Conservation (phyloP, 148 eudicot species). For the Agrostemma githago region DNA sequence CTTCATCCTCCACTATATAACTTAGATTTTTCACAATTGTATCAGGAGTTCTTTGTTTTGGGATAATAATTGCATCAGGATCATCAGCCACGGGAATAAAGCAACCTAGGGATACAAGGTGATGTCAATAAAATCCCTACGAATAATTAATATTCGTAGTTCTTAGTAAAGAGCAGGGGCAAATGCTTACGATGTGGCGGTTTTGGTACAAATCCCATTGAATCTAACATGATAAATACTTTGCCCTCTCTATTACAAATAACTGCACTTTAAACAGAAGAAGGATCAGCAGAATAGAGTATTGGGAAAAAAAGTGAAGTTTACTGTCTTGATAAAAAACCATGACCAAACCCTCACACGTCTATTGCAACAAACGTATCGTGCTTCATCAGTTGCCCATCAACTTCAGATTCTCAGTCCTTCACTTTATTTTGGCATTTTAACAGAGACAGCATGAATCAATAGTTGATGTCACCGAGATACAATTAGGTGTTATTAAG, state of each 20-base stretch:
- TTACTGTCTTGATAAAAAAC: not conserved
- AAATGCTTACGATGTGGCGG: slow-evolving; percentile 77
- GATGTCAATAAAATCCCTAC: slow-evolving; percentile 11
- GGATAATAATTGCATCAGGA: slow-evolving; percentile 60
- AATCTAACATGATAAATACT: slow-evolving; percentile 62
- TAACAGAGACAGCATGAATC: not conserved
- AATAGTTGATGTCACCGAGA: not conserved
- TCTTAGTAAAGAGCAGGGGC: not conserved
- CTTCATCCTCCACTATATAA: slow-evolving; percentile 60
- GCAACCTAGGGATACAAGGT: slow-evolving; percentile 52
- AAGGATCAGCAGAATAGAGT: slow-evolving; percentile 21
- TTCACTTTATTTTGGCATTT: not conserved
- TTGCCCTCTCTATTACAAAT: slow-evolving; percentile 84
- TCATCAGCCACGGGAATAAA: slow-evolving; percentile 75
- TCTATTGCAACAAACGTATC: not conserved
- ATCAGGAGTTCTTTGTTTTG: slow-evolving; percentile 57
- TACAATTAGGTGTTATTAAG: not conserved
- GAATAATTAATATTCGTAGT: not conserved
- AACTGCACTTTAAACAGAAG: slow-evolving; percentile 59
- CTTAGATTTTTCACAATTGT: slow-evolving; percentile 49
- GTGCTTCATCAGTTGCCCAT: not conserved
- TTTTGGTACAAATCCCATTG: slow-evolving; percentile 77
- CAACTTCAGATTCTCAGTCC: not conserved
- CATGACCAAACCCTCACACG: not conserved
- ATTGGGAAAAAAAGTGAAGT: not conserved